Conservation (phyloP, 805 yeast genomes). For the Teunomyces funiuensis region DNA sequence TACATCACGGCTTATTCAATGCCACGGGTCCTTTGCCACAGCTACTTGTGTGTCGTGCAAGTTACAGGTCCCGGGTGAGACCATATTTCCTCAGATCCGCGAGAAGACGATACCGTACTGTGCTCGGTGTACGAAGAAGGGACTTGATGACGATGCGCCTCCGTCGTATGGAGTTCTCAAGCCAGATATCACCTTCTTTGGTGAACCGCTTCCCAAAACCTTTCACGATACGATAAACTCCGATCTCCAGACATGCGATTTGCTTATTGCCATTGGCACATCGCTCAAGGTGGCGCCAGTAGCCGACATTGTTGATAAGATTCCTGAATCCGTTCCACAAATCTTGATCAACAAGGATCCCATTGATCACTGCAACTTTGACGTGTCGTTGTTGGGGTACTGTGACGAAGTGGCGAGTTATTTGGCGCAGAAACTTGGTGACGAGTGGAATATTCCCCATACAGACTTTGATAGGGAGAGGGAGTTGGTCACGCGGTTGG, state of each 20-base stretch:
- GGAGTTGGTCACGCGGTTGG: slow-evolving; percentile 8
- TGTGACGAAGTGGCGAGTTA: slow-evolving; percentile 82
- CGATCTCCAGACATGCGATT: slow-evolving; percentile 71
- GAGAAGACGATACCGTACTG: slow-evolving; percentile 66
- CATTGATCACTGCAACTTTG: slow-evolving; percentile 75
- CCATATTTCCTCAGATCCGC: slow-evolving; percentile 59
- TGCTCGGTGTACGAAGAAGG: slow-evolving; percentile 51
- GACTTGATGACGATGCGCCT: slow-evolving; percentile 28
- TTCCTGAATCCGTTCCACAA: slow-evolving; percentile 78
- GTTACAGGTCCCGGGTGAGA: slow-evolving; percentile 62
- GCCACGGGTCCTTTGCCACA: slow-evolving; percentile 89
- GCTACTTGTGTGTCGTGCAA: slow-evolving; percentile 84
- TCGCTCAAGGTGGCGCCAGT: slow-evolving; percentile 93
- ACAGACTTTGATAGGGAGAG: slow-evolving; percentile 16
- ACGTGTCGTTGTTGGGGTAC: slow-evolving; percentile 69
- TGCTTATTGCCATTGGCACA: slow-evolving; percentile 83
- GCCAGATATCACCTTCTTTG: slow-evolving; percentile 91
- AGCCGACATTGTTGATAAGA: slow-evolving; percentile 75
- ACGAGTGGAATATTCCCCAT: slow-evolving; percentile 34
- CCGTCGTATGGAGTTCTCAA: slow-evolving; percentile 79
- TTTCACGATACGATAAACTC: slow-evolving; percentile 60
- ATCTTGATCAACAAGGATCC: slow-evolving; percentile 76
- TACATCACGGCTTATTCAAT: slow-evolving; percentile 70
- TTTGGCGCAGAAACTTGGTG: slow-evolving; percentile 34
- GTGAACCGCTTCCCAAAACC: slow-evolving; percentile 72